Base-by-base conservation (phyloP, 164 flowering plant genomes). In the Piper betle region DNA sequence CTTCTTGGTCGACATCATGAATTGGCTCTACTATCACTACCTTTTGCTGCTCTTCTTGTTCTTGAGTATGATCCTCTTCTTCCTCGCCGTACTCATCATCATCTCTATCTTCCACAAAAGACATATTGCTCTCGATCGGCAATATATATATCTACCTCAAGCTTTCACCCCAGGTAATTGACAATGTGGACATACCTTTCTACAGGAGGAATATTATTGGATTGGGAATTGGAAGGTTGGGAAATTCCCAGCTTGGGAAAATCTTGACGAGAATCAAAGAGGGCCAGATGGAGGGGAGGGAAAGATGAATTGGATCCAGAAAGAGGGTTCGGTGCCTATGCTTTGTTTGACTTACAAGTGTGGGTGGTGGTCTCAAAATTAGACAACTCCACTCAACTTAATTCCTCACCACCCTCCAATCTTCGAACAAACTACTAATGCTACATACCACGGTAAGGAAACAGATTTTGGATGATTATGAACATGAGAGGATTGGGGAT, bases 71-170 rank as follows among this genome's bases (percentile, higher is more conserved):
- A 17, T 42, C 68, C n/a, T 69, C 53, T 61, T 64, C 69, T 43
- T 61, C 66, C 39, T 63, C 64, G n/a, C 60, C 59, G n/a, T 59
- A 37, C n/a, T 39, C 62, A 57, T 60, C 57, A 16, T 39, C 62
- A 57, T 60, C 57, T 55, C 63, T 61, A 11, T 41, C 64, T 41
- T 60, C 64, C 58, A n/a, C 43, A 46, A 54, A 60, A 18, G 61
- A 64, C 69, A 66, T n/a, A n/a, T 13, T 25, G 0, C 20, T 52
- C 20, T 52, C 53, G n/a, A 6, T 53, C 41, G 33, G 33, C 33
- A 25, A n/a, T n/a, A n/a, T n/a, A 25, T 38, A 5, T 19, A 10
- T 53, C 18, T 38, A 10, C 53, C 16, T 54, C 17, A 5, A 17
- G 17, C 20, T 17, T 8, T 18, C 37, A 19, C 12, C 4, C 53